Conservation (phyloP, 2,329 filamentous ascomycete species). For the Raffaelea arxii region DNA sequence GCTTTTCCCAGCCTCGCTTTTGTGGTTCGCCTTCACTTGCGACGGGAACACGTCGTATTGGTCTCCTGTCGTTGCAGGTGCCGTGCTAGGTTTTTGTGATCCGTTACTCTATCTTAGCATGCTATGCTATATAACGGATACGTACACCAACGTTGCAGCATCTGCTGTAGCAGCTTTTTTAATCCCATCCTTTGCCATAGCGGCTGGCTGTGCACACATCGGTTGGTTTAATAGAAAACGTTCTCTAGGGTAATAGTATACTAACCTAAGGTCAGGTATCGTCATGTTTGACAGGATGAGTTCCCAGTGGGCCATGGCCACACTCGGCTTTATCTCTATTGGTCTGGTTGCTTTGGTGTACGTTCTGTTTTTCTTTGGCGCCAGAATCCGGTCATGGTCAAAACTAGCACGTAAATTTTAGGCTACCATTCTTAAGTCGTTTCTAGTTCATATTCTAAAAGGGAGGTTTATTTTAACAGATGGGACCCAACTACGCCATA, state of each 20-base stretch:
- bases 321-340: constrained; percentile 5
- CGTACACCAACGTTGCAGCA: constrained; percentile 4
- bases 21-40: constrained; percentile 8
- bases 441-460: no score
- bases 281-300: constrained; percentile 8
- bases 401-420: constrained; percentile 3
- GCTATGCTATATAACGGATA: constrained; percentile 7
- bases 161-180: constrained; percentile 6
- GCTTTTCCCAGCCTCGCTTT: constrained; percentile 5
- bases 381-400: constrained; percentile 2
- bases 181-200: constrained; percentile 5
- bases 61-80: constrained; percentile 6
- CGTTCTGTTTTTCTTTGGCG: constrained; percentile 5
- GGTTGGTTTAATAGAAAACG: no score
- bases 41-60: constrained; percentile 4
- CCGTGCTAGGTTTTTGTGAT: constrained; percentile 7
- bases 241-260: no score
- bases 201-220: constrained; percentile 3
- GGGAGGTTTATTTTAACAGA: no score
- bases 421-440: no score
- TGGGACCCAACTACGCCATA: no score
- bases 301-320: constrained; percentile 6
- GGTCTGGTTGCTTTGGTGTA: constrained; percentile 6
- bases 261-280: neutral
- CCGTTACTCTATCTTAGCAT: constrained; percentile 6